phyloP scores from a whole-genome alignment of 2,329 filamentous ascomycete genomes.

The Graphiopsis chlorocephala region DNA sequence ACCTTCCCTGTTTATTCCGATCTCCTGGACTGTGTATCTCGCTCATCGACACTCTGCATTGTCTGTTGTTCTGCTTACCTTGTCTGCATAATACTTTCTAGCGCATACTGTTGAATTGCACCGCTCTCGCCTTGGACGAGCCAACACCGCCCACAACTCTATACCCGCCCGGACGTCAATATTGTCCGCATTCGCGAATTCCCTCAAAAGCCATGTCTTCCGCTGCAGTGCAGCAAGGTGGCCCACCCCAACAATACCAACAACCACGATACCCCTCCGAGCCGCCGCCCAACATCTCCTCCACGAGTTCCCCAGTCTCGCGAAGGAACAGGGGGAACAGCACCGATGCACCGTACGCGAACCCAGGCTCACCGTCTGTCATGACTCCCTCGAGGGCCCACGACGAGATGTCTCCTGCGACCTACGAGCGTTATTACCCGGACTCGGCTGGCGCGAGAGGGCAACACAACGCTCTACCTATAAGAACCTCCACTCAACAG shows the following conservation, averaged over 20 bases:
- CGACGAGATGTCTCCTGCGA: slow-evolving; percentile 66
- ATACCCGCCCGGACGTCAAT: background rate
- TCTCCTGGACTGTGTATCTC: background rate
- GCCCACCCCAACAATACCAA: slow-evolving; percentile 28
- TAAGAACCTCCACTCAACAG: slow-evolving; percentile 24
- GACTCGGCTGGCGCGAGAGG: slow-evolving; percentile 24
- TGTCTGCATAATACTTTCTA: slow-evolving; percentile 12
- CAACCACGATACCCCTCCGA: slow-evolving; percentile 21
- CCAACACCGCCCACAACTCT: background rate
- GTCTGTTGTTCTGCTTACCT: slow-evolving; percentile 4
- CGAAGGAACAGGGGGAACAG: slow-evolving; percentile 37
- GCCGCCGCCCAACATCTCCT: slow-evolving; percentile 20
- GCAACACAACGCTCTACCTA: slow-evolving; percentile 25
- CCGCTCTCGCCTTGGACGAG: background rate
- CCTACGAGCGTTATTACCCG: slow-evolving; percentile 66
- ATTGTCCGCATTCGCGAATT: background rate
- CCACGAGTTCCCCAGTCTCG: slow-evolving; percentile 34
- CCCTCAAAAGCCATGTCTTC: slow-evolving; percentile 28
- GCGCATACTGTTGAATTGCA: slow-evolving; percentile 3
- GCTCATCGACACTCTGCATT: slow-evolving; percentile 16
- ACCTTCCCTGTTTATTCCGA: slow-evolving; percentile 9
- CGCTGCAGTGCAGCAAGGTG: slow-evolving; percentile 32
- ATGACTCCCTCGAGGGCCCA: slow-evolving; percentile 46
- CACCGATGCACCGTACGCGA: slow-evolving; percentile 35
- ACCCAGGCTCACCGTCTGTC: slow-evolving; percentile 38